Base-by-base conservation (phyloP, 2,329 filamentous ascomycete species). In the Zasmidium angulare region DNA sequence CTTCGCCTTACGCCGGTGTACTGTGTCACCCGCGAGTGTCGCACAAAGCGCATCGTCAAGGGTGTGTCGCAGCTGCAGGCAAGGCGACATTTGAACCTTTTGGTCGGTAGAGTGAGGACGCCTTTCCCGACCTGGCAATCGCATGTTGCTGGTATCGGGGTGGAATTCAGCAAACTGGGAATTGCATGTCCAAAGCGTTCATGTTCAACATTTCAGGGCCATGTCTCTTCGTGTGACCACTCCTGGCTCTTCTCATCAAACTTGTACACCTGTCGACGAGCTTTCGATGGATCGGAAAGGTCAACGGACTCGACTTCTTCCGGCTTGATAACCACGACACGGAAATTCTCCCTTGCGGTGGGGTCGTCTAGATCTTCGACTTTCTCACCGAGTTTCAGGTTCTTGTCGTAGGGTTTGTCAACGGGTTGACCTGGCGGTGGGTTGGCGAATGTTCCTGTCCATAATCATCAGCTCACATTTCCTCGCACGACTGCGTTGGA, bases 301-400 rank as follows among this genome's bases (percentile, higher is more conserved):
- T 95, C 89, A 17, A 89, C 79, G 68, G 83, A 81, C 72, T 96
- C 92, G 20, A 96, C 87, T 72, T 89, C 86, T 9, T 89, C 84
- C 0, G 96, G 87, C 51, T 87, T 86, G 72, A 99, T 95, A 71
- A 95, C 87, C 2, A 96, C 90, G 0, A 96, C 90, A 55, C 93
- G 81, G 72, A 96, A 96, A 73, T 96, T 90, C 64, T 77, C 78
- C 66, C 91, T 81, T 46, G 91, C 90, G 56, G 88, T 75, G 31
- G 78, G 74, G 68, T 98, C 91, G 48, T 90, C 76, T 4, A 96
- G 74, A 67, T 89, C 85, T 19, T 85, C 81, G 17, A 95, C 86
- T 74, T 86, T 86, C 72, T 89, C 86, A 11, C 83, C 84, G 1
- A 85, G 68, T 53, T 77, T 73, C 43, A 76, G 70, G 47, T 76